Percentiles rank a stretch among this genome's conserved stretches.
Conservation (phyloP, 495 filamentous ascomycete genomes). For the Podospora pseudocomata region DNA sequence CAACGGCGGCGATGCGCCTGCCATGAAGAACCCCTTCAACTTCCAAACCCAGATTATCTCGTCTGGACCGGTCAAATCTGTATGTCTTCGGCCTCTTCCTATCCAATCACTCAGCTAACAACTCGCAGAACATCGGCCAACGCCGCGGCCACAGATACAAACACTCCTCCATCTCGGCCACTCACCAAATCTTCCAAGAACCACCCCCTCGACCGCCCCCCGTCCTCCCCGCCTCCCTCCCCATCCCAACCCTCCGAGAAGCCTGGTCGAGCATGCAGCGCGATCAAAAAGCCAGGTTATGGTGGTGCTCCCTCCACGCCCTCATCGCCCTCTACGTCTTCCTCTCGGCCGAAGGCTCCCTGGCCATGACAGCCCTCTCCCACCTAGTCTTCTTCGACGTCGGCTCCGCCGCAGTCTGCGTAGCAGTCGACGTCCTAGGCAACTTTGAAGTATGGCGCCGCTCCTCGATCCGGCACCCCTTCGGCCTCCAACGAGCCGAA, state of each 20-base stretch:
- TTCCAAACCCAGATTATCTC: conserved; percentile 82
- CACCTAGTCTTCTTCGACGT: conserved; percentile 95
- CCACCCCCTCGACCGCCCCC: conserved; percentile 85
- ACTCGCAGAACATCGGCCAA: conserved; percentile 70
- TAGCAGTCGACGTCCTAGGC: conserved; percentile 82
- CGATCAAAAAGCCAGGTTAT: conserved; percentile 75
- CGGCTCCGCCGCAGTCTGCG: conserved; percentile 86
- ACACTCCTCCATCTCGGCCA: conserved; percentile 82
- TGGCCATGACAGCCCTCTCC: conserved; percentile 87
- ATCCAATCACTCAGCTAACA: background rate
- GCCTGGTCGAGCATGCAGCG: conserved; percentile 79
- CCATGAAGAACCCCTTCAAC: conserved; percentile 72
- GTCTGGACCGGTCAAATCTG: conserved; percentile 76
- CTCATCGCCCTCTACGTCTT: conserved; percentile 76
- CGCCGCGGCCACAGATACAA: conserved; percentile 96
- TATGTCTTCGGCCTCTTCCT: conserved; percentile 40
- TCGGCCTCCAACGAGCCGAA: conserved; percentile 85
- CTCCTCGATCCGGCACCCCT: conserved; percentile 87
- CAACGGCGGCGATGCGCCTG: conserved; percentile 32
- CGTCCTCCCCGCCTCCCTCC: conserved; percentile 85
- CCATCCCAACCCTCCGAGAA: conserved; percentile 87
- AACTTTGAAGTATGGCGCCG: conserved; percentile 99
- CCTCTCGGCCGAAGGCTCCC: conserved; percentile 78
- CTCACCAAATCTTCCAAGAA: conserved; percentile 93
- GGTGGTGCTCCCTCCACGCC: conserved; percentile 89